Evolutionary conservation across 2,329 filamentous ascomycete genomes (phyloP).

Genomic region (Aspergillus proliferans): DNA sequence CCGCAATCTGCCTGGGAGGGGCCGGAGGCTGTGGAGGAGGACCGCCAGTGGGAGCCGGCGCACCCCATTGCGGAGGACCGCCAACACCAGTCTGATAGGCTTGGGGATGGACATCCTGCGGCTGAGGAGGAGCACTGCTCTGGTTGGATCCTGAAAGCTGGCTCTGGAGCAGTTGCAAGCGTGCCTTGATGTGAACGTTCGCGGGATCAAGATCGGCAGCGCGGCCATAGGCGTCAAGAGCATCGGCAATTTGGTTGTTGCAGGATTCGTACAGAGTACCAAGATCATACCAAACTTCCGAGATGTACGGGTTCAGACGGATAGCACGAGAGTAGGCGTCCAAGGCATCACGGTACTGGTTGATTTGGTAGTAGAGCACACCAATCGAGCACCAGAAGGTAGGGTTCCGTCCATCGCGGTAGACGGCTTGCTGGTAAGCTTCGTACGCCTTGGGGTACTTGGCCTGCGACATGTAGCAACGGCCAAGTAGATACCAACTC

Average conservation of each 20-base stretch:
- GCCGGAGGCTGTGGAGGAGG: constrained; percentile 54
- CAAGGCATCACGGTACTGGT: constrained; percentile 95
- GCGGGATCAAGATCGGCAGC: constrained; percentile 88
- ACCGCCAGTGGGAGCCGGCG: constrained; percentile 52
- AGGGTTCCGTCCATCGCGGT: constrained; percentile 92
- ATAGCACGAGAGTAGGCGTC: constrained; percentile 97
- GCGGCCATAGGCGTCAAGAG: constrained; percentile 88
- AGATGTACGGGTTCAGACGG: constrained; percentile 93
- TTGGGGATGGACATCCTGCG: constrained; percentile 92
- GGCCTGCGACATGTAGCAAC: constrained; percentile 99
- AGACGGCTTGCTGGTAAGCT: constrained; percentile 96
- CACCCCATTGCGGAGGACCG: constrained; percentile 84
- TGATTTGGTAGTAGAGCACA: constrained; percentile 98
- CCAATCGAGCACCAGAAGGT: constrained; percentile 99
- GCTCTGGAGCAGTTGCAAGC: constrained; percentile 79
- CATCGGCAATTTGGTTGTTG: constrained; percentile 97
- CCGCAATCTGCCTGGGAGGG: constrained; percentile 55
- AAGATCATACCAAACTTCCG: constrained; percentile 97
- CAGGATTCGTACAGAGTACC: constrained; percentile 97
- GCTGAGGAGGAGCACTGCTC: constrained; percentile 64
- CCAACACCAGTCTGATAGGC: constrained; percentile 83
- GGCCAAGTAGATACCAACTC: constrained; percentile 95
- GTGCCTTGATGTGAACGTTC: constrained; percentile 94
- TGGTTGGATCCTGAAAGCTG: constrained; percentile 64
- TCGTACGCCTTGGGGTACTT: constrained; percentile 99